Evolutionary conservation across 1,284 basidiomycete species (phyloP), one percentile per base, ranked within the genome.

Genomic region (Ceratobasidium sp.): DNA sequence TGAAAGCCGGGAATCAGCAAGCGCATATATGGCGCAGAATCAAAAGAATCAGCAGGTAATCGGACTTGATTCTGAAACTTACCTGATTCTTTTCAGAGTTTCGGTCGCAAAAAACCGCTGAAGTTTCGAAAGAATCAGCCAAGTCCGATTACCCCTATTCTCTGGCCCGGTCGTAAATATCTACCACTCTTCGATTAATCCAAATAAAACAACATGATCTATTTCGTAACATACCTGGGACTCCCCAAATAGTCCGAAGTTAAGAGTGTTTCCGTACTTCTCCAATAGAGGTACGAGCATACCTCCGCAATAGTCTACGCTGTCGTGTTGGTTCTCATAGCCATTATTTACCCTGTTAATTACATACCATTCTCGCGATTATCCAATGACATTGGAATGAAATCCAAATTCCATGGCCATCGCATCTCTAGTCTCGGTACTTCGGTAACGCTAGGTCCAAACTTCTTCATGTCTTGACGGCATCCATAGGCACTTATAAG

Each of bases 341-440:
- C 33, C 33, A 33, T 33, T 33, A 4, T 33, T 33, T 33, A 33
- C 33, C 4, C 33, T 33, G 33, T 33, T 33, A 4, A 33, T 33
- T 33, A 46, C 69, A 9, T 48, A 73, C 69, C 69, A 20, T 42
- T 48, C 26, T 73, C 23, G n/a, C 13, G 40, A 5, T 42, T 38
- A 13, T 73, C 57, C 20, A n/a, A 13, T 5, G 57, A 38, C 13
- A 61, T 17, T 13, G 12, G 42, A 15, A 62, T 62, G 12, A 42
- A 73, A n/a, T 73, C 69, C 3, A 50, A 28, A 44, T 73, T 73
- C 52, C 28, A 40, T 4, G 69, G 69, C 69, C 42, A 62, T 7
- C 62, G 48, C 52, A 73, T 48, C 23, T 73, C 62, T 9, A 28
- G 42, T 23, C 48, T 61, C 4, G 69, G 69, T 38, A 73, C 56